These are phyloP conservation scores for Epichloe festucae DNA, from an alignment of 2,329 filamentous ascomycete species.

Conservation along the genomic window DNA sequence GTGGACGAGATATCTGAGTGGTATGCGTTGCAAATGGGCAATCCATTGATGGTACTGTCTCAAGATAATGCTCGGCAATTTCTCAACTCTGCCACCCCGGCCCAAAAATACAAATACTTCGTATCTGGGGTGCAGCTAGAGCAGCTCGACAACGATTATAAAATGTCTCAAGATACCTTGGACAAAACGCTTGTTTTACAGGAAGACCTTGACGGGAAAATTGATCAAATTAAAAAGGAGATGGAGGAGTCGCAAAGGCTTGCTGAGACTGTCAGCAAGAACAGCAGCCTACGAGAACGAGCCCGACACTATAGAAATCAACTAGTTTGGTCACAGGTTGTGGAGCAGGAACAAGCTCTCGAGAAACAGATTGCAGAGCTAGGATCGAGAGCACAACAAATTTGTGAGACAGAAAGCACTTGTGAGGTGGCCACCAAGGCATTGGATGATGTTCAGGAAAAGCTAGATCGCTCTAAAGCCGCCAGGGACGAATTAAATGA, in stretches of 20 bases:
- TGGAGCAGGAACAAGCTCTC: conserved; percentile 53
- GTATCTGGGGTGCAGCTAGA: conserved; percentile 89
- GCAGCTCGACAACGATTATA: conserved; percentile 83
- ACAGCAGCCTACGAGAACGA: conserved; percentile 49
- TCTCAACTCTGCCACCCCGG: conserved; percentile 67
- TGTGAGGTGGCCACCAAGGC: conserved; percentile 33
- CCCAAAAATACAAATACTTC: conserved; percentile 93
- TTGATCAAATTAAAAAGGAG: conserved; percentile 24
- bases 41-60: conserved; percentile 88
- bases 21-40: conserved; percentile 88
- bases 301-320: conserved; percentile 49
- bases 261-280: conserved; percentile 51
- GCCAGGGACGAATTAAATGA: conserved; percentile 29
- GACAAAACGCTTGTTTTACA: conserved; percentile 43
- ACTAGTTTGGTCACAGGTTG: conserved; percentile 78
- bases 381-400: conserved; percentile 11
- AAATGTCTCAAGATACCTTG: conserved; percentile 64
- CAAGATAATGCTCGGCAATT: conserved; percentile 94
- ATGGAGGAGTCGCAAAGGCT: conserved; percentile 50
- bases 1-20: conserved; percentile 90
- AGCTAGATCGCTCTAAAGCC: conserved; percentile 25
- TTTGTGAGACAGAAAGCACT: conserved; percentile 15
- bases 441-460: conserved; percentile 33
- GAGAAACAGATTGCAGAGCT: conserved; percentile 20
- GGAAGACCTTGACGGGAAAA: conserved; percentile 22